Evolutionary conservation across 2,329 filamentous ascomycete genomes (phyloP).

Genomic region (Sporothrix sp.): DNA sequence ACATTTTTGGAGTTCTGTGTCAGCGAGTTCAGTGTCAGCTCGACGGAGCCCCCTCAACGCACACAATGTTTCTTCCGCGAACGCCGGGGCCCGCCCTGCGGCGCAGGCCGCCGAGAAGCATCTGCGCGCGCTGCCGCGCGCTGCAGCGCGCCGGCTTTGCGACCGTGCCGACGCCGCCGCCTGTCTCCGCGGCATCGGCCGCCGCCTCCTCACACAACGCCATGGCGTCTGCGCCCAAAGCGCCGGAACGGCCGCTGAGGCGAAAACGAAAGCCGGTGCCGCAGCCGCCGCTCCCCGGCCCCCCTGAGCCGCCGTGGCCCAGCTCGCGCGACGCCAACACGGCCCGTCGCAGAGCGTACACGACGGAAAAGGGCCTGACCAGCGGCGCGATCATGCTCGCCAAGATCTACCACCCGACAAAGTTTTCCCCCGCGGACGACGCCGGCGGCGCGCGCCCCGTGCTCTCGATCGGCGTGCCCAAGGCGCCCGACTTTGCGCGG

Average conservation of each 20-base stretch:
- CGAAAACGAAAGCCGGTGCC: neutral
- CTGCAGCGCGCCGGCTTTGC: neutral
- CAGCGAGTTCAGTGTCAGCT: too few species aligned
- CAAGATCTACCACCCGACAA: neutral
- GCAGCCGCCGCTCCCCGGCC: slow-evolving; percentile 1
- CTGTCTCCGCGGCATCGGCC: neutral
- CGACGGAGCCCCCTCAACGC: neutral
- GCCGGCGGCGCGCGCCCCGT: neutral
- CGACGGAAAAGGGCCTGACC: neutral
- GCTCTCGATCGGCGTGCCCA: neutral
- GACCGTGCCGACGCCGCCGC: neutral
- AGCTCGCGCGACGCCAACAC: too few species aligned
- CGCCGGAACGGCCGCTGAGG: neutral
- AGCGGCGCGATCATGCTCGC: neutral
- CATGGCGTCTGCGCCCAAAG: neutral
- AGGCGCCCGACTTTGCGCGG: neutral
- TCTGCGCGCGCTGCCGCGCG: neutral
- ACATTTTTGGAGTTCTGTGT: too few species aligned
- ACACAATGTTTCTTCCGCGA: neutral
- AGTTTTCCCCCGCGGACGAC: neutral
- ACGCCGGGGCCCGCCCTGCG: neutral
- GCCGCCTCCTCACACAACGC: neutral
- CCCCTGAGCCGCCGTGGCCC: slow-evolving; percentile 11
- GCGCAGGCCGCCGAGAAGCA: neutral
- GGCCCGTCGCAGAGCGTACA: neutral